Evolutionary conservation across 176 grass and related monocot species (phyloP).

Genomic region (Panicum miliaceum): DNA sequence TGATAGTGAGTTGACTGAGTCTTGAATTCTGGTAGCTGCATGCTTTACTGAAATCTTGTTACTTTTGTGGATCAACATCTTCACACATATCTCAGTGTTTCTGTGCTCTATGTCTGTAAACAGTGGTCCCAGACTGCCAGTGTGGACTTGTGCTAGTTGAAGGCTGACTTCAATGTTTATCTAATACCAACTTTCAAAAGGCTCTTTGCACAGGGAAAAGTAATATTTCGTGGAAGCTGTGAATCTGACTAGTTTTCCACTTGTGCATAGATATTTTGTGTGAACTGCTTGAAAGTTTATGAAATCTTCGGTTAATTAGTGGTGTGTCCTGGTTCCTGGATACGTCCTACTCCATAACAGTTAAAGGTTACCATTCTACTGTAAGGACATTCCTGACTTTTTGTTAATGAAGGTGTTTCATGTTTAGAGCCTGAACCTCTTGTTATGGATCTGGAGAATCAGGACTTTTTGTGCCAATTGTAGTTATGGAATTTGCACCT

Average conservation of each 20-base stretch:
- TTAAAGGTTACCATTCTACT: not conserved
- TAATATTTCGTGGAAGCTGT: conserved; percentile 9
- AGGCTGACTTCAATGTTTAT: not conserved
- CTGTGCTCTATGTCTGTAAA: not conserved
- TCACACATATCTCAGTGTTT: not conserved
- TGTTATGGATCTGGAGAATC: not conserved
- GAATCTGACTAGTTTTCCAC: conserved; percentile 12
- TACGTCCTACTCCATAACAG: not conserved
- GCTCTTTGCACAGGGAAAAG: not conserved
- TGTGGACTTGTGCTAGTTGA: not conserved
- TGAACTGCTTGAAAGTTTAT: not conserved
- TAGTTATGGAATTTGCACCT: conserved; percentile 2
- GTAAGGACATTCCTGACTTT: not conserved
- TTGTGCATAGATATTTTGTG: conserved; percentile 3
- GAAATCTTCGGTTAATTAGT: not conserved
- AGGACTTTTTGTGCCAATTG: not conserved
- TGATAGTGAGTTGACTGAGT: not conserved
- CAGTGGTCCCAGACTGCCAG: not conserved
- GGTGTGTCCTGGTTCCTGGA: not conserved
- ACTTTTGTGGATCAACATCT: not conserved
- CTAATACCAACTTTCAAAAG: conserved; percentile 7
- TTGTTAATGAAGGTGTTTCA: not conserved
- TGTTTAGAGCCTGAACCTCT: not conserved
- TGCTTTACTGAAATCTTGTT: not conserved
- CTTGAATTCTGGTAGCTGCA: not conserved